Conservation (phyloP, 2,329 filamentous ascomycete species). For the Colletotrichum lindemuthianum region DNA sequence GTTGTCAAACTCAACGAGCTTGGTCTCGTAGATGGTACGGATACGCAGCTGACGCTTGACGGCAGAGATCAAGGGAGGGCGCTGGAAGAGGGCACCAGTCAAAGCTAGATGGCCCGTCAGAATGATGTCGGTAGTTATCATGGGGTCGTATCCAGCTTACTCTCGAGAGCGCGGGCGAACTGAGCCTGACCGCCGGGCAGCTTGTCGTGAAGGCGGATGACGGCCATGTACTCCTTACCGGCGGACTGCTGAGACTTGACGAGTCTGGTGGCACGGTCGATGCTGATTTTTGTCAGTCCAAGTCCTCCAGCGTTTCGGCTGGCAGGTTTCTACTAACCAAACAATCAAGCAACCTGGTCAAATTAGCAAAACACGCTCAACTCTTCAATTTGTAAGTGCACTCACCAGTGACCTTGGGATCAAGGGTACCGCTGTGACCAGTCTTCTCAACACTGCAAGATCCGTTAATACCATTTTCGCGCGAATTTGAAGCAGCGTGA, state of each 20-base stretch:
- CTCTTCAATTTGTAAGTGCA: constrained; percentile 78
- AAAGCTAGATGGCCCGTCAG: constrained; percentile 57
- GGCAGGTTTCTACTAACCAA: constrained; percentile 26
- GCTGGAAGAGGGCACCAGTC: constrained; percentile 96
- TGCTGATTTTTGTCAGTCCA: constrained; percentile 46
- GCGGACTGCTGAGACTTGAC: constrained; percentile 99
- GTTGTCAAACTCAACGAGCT: constrained; percentile 97
- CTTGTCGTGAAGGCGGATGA: constrained; percentile 95
- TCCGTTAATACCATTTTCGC: not conserved
- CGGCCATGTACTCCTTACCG: constrained; percentile 98
- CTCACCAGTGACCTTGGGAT: constrained; percentile 91
- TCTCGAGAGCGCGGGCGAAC: constrained; percentile 93
- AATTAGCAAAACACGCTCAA: constrained; percentile 57
- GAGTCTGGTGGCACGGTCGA: constrained; percentile 95
- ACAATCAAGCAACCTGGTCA: constrained; percentile 36
- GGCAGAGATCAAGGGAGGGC: constrained; percentile 95
- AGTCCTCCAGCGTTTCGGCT: not conserved
- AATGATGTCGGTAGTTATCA: constrained; percentile 10
- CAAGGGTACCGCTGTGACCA: constrained; percentile 96
- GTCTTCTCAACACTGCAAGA: constrained; percentile 85
- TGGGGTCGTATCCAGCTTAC: constrained; percentile 21
- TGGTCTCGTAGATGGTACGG: constrained; percentile 97
- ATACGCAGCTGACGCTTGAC: constrained; percentile 99
- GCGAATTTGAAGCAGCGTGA: not conserved
- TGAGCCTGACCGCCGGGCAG: constrained; percentile 92